phyloP scores from a whole-genome alignment of 345 rosid genomes.

The Clarkia xantiana region DNA sequence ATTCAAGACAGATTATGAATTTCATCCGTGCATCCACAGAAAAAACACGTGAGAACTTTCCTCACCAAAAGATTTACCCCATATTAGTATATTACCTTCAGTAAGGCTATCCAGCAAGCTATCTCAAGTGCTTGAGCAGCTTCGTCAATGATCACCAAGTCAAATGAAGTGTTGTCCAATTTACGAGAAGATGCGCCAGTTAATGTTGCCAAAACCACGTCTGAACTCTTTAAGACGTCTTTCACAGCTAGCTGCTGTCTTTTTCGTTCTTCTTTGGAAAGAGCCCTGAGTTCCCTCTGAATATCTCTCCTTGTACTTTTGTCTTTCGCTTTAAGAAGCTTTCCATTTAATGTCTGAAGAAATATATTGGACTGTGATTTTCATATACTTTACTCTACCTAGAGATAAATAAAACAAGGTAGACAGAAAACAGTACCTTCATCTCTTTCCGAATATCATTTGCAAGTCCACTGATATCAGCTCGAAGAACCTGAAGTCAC shows the following conservation, averaged over 20 bases:
- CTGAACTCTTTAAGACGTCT: constrained; percentile 73
- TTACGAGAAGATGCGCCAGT: constrained; percentile 75
- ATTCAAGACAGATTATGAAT: too few relatives aligned
- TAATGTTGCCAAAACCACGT: constrained; percentile 75
- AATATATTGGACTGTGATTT: not conserved
- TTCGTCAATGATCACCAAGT: constrained; percentile 92
- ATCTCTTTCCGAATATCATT: constrained; percentile 89
- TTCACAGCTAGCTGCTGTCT: constrained; percentile 91
- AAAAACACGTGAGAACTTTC: not conserved
- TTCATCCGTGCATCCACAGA: too few relatives aligned
- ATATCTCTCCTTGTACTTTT: constrained; percentile 63
- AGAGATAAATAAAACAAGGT: not conserved
- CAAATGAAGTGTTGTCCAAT: constrained; percentile 57
- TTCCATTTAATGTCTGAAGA: constrained; percentile 59
- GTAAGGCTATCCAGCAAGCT: constrained; percentile 87
- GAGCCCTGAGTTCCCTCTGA: constrained; percentile 72
- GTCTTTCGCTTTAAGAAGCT: constrained; percentile 72
- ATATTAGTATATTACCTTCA: constrained; percentile 42
- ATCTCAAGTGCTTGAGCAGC: constrained; percentile 99
- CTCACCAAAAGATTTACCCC: not conserved
- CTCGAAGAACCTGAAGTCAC: constrained; percentile 46
- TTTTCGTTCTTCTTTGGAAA: constrained; percentile 85
- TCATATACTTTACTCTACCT: not conserved
- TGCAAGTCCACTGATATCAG: constrained; percentile 79
- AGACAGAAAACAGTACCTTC: constrained; percentile 35